Evolutionary conservation across 768 basidiomycete genomes (phyloP).

Genomic region (Cystofilobasidium capitatum): DNA sequence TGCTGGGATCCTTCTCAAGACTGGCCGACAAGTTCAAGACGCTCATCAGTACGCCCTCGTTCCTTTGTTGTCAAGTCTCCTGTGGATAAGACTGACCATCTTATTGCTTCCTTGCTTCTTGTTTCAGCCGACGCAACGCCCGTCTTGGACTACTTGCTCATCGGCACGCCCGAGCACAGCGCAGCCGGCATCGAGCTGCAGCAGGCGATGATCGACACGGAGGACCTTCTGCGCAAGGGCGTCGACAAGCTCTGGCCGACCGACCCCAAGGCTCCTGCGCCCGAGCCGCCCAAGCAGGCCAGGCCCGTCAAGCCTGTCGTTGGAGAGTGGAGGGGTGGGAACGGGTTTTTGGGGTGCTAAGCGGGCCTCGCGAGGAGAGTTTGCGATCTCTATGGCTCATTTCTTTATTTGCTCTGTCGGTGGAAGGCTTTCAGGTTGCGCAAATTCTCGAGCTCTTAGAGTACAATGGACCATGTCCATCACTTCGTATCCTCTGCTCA

Average conservation of each 20-base stretch:
- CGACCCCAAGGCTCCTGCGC: not conserved
- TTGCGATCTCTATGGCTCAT: too few relatives aligned
- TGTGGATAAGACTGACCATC: not conserved
- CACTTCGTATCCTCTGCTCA: too few relatives aligned
- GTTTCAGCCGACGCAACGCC: conserved; percentile 16
- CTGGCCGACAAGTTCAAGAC: conserved; percentile 54
- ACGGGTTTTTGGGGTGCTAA: conserved; percentile 20
- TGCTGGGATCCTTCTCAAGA: conserved; percentile 72
- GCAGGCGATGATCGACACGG: conserved; percentile 14
- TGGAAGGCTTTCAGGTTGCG: too few relatives aligned
- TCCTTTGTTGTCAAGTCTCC: too few relatives aligned
- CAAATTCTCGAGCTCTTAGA: too few relatives aligned
- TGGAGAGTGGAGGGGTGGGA: conserved; percentile 21
- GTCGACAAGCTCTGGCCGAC: conserved; percentile 19
- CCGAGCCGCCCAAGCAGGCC: conserved; percentile 11
- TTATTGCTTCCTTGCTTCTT: not conserved
- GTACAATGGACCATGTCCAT: too few relatives aligned
- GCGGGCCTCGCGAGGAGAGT: not conserved
- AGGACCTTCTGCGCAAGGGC: not conserved
- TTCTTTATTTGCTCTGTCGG: too few relatives aligned
- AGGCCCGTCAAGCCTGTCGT: conserved; percentile 12
- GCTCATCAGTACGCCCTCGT: conserved; percentile 50
- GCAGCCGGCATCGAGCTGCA: conserved; percentile 17
- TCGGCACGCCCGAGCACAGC: conserved; percentile 12
- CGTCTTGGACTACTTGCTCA: conserved; percentile 17